Evolutionary conservation across 192 early-diverging fungal species (phyloP).

Genomic region (Coemansia sp.): DNA sequence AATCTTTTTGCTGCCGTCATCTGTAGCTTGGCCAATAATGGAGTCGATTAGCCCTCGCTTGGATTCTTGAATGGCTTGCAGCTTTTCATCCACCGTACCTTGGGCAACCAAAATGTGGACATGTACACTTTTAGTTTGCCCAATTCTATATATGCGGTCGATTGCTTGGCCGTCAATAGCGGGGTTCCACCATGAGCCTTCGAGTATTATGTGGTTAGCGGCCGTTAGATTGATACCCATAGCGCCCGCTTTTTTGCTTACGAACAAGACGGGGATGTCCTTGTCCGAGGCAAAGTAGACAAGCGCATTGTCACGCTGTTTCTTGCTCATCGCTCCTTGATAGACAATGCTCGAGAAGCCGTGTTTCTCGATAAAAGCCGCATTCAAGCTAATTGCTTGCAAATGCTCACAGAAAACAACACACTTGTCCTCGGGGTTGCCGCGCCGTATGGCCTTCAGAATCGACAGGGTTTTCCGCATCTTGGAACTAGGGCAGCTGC

Average conservation of each 20-base stretch:
- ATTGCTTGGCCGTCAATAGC: slow-evolving; percentile 91
- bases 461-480: slow-evolving; percentile 17
- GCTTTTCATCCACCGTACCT: slow-evolving; percentile 83
- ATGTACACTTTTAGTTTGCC: slow-evolving; percentile 91
- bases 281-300: slow-evolving; percentile 41
- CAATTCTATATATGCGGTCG: slow-evolving; percentile 91
- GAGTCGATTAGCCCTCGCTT: slow-evolving; percentile 24
- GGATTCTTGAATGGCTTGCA: slow-evolving; percentile 24
- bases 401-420: slow-evolving; percentile 29
- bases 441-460: slow-evolving; percentile 12
- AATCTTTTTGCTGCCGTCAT: neutral
- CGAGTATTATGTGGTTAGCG: slow-evolving; percentile 72
- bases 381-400: neutral
- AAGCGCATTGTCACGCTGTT: slow-evolving; percentile 44
- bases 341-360: slow-evolving; percentile 19
- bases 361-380: neutral
- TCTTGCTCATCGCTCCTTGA: slow-evolving; percentile 55
- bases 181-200: slow-evolving; percentile 90
- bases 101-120: slow-evolving; percentile 90
- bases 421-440: slow-evolving; percentile 16
- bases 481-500: slow-evolving; percentile 19
- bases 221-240: slow-evolving; percentile 71
- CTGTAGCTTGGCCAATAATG: slow-evolving; percentile 11
- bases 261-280: slow-evolving; percentile 55
- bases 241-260: slow-evolving; percentile 70